Conservation (phyloP, 2,329 filamentous ascomycete genomes). For the Trichoderma sp. region DNA sequence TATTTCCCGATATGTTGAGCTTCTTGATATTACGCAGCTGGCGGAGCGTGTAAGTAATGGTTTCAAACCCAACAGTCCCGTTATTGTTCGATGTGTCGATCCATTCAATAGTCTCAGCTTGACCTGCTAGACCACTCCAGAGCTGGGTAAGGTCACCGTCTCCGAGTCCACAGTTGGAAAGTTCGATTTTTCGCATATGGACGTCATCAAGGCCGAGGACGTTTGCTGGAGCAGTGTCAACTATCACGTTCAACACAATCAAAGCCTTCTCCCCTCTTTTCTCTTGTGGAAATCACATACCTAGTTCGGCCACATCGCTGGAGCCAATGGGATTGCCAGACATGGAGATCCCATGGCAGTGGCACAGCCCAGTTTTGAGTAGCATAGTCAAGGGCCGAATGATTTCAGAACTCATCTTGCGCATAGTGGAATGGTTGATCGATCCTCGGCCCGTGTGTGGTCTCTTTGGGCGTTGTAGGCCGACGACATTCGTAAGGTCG, state of each 20-base stretch:
- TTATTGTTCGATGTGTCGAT: constrained; percentile 58
- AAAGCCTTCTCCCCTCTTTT: not conserved
- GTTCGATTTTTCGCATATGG: constrained; percentile 51
- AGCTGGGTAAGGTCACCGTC: constrained; percentile 52
- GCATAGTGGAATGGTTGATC: constrained; percentile 32
- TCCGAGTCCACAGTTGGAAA: constrained; percentile 55
- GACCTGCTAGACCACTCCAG: constrained; percentile 51
- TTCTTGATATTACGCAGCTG: constrained; percentile 49
- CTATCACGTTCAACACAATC: not conserved
- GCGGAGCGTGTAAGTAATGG: constrained; percentile 49
- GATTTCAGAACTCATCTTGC: constrained; percentile 45
- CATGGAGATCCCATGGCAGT: constrained; percentile 55
- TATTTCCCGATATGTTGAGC: constrained; percentile 55
- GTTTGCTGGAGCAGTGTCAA: constrained; percentile 34
- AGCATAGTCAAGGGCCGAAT: constrained; percentile 54
- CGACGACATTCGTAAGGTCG: constrained; percentile 52
- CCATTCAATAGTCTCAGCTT: constrained; percentile 49
- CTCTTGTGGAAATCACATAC: constrained; percentile 38
- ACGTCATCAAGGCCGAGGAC: constrained; percentile 41
- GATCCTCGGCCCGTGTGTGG: constrained; percentile 34
- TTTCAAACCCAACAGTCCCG: constrained; percentile 53
- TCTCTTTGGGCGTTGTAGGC: constrained; percentile 34
- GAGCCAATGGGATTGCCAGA: constrained; percentile 53
- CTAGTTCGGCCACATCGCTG: constrained; percentile 53
- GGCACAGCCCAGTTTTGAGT: constrained; percentile 49